Percentiles rank a stretch among this genome's conserved stretches.
phyloP scores from a whole-genome alignment of 2,329 filamentous ascomycete species.

The Parastagonospora avenae region DNA sequence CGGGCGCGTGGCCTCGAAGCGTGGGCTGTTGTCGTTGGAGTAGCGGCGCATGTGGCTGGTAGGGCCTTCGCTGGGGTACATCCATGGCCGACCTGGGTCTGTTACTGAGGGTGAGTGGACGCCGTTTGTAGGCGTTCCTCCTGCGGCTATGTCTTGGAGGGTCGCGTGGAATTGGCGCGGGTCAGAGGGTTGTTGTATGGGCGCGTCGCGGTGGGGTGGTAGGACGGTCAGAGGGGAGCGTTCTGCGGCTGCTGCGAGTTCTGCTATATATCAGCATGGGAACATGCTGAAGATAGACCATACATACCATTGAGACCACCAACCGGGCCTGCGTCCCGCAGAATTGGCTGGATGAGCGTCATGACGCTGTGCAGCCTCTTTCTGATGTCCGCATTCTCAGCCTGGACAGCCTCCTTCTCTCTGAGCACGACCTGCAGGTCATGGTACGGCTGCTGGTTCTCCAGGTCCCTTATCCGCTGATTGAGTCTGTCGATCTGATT shows the following conservation, averaged over 20 bases:
- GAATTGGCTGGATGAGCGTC: conserved; percentile 65
- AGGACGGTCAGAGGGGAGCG: conserved; percentile 50
- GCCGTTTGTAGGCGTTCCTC: conserved; percentile 26
- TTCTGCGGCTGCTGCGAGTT: conserved; percentile 56
- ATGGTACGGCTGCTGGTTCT: conserved; percentile 79
- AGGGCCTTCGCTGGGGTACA: conserved; percentile 36
- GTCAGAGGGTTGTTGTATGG: conserved; percentile 14
- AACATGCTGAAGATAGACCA: neutral
- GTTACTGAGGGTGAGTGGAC: conserved; percentile 31
- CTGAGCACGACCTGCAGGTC: conserved; percentile 77
- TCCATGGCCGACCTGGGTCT: conserved; percentile 36
- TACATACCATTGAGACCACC: conserved; percentile 52
- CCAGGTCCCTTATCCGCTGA: conserved; percentile 73
- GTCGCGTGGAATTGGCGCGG: conserved; percentile 28
- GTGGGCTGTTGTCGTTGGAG: conserved; percentile 42
- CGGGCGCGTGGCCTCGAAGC: conserved; percentile 49
- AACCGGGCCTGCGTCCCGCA: conserved; percentile 39
- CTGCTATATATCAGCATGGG: conserved; percentile 31
- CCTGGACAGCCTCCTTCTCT: conserved; percentile 77
- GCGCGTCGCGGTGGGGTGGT: conserved; percentile 16
- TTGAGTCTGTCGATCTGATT: conserved; percentile 78
- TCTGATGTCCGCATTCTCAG: conserved; percentile 80
- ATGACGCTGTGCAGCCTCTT: conserved; percentile 69
- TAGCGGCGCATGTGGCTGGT: conserved; percentile 42
- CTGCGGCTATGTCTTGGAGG: conserved; percentile 26